Percentiles rank a stretch among this genome's conserved stretches.
These are phyloP conservation scores for Exophiala mesophila DNA, from an alignment of 2,329 filamentous ascomycete genomes.

Conservation along the genomic window DNA sequence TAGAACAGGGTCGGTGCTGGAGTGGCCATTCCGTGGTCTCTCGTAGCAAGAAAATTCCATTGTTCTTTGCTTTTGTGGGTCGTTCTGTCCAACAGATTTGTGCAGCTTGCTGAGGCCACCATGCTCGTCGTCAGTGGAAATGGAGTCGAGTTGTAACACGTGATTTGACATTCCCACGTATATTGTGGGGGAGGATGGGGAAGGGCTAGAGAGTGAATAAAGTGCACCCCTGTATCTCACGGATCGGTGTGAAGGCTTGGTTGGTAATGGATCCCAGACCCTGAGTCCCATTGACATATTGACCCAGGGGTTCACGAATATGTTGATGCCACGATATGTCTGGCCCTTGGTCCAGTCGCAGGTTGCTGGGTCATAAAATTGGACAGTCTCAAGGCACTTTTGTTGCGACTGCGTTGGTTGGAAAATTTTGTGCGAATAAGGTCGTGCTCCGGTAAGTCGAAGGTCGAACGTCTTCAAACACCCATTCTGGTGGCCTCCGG, in stretches of 20 bases:
- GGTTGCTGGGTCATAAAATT: not conserved
- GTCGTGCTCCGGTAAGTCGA: conserved; percentile 44
- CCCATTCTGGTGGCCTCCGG: conserved; percentile 53
- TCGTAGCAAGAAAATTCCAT: conserved; percentile 42
- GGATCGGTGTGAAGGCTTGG: conserved; percentile 7
- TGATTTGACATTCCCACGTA: conserved; percentile 42
- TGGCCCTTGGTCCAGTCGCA: not conserved
- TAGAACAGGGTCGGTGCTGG: conserved; percentile 24
- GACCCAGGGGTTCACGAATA: conserved; percentile 36
- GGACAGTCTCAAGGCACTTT: not conserved
- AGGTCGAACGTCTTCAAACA: conserved; percentile 61
- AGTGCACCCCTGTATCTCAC: conserved; percentile 40
- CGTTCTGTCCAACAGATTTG: too few relatives aligned
- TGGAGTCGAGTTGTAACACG: conserved; percentile 41
- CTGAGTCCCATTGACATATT: conserved; percentile 16
- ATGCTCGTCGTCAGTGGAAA: conserved; percentile 40
- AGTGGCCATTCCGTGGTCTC: conserved; percentile 32
- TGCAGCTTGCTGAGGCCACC: too few relatives aligned
- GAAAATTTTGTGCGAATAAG: conserved; percentile 31
- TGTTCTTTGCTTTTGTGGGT: too few relatives aligned
- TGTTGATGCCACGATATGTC: conserved; percentile 35
- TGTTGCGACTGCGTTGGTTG: conserved; percentile 1
- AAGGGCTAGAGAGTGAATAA: conserved; percentile 42
- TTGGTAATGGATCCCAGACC: conserved; percentile 22
- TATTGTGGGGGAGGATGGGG: conserved; percentile 41